Evolutionary conservation across 371 early-diverging fungal genomes (phyloP), one percentile per base, ranked within the genome.

Genomic region (Saksenaea oblongispora): DNA sequence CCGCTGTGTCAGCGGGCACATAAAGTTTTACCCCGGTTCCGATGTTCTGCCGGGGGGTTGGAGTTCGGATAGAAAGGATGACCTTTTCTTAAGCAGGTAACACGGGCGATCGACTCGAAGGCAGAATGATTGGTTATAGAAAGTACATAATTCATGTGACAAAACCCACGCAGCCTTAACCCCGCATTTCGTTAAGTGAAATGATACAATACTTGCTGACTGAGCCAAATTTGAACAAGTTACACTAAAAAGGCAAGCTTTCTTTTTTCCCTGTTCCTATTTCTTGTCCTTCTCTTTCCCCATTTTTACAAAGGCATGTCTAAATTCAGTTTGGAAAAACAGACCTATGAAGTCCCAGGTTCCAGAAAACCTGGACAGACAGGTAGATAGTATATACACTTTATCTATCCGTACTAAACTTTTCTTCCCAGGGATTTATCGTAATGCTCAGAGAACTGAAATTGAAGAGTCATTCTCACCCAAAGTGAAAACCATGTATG

Each of bases 401-500:
- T 54, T 35, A 15, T 24, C 56, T 56, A 15, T 36, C 56, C 24
- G 1, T 1, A 27, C 34, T 35, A 9, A 3, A 1, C 27, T 15
- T 57, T 18, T 41, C 61, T 27, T 14, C 54, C 17, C 61, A 78
- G 79, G 74, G 58, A 65, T 74, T 28, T 82, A 74, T 36, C 77
- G 82, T 51, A 76, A 72, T 61, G 74, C 74, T 39, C 34, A 36
- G 10, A 36, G 59, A 39, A 63, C 67, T 11, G 72, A 64, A 28
- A 31, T 82, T n/a, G 51, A 66, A 15, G 62, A 47, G n/a, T 58
- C 56, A 2, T 59, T 70, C 47, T 65, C 68, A 10, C 79, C 79
- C 68, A 79, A 82, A 63, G 70, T 82, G 1, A 73, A 66, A 28
- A 73, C 77, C 14, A 75, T 74, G 61, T 73, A 75, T 47, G 82